Evolutionary conservation across 2,329 filamentous ascomycete species (phyloP), one percentile per base, ranked within the genome.

Genomic region (Tolypocladium cylindrosporum): DNA sequence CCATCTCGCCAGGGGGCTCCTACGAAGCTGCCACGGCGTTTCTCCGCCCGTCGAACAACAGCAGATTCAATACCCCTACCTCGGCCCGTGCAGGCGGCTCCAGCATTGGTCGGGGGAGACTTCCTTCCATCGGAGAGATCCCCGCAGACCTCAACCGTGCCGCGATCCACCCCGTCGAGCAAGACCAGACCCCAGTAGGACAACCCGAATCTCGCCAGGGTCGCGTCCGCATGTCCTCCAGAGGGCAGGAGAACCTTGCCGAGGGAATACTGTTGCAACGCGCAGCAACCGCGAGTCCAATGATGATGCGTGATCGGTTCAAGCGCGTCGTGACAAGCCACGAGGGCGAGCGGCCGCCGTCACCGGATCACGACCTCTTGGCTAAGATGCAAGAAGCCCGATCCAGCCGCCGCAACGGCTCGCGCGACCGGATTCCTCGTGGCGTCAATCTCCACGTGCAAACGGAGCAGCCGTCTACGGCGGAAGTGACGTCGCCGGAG

Each of bases 391-490:
- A 74, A 37, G 81, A 86, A 57, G 76, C 84, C 52, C 79, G 79
- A 8, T 76, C 81, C 24, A 76, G 77, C 48, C 82, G 79, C 37
- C 81, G 87, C 36, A 89, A 88, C 61, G 85, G 87, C 14, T 91
- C 91, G 9, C 84, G 88, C 19, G 88, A 88, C 64, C 84, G 90
- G 27, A 96, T 93, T 61, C 90, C 90, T 2, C 81, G 85, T 56
- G 89, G 88, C 0, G 69, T 84, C 10, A 74, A 78, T 21, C 76
- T 97, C 31, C 84, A 87, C 55, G 79, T 91, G 34, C 80, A 85
- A 45, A 76, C 82, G 54, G 78, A 81, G 58, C 75, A 77, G 14
- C 75, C 79, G 1, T 72, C 81, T 39, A 71, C 72, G 9, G 75
- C 75, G n/a, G 80, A 84, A 50, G 76, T 77, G 64, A 84, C 77